Evolutionary conservation across 306 rosid genomes (phyloP).

Genomic region (Herpetospermum pedunculosum): DNA sequence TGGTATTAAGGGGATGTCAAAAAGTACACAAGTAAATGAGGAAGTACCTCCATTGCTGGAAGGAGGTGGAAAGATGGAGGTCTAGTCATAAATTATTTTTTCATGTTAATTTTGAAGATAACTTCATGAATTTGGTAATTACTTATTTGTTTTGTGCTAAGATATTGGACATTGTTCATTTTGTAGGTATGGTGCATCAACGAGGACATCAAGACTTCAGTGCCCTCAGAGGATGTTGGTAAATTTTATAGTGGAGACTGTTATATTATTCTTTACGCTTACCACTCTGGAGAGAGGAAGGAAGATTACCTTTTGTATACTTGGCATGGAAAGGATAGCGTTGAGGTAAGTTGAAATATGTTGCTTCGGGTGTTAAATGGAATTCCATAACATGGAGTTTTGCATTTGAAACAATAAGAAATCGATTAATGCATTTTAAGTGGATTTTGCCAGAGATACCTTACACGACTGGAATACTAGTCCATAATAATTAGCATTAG

Average conservation of each 20-base stretch:
- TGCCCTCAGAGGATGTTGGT: slow-evolving; percentile 59
- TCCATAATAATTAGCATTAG: not conserved
- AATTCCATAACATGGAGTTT: not conserved
- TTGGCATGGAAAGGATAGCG: slow-evolving; percentile 77
- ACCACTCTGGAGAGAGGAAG: slow-evolving; percentile 72
- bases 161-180: not conserved
- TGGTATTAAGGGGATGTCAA: slow-evolving; percentile 82
- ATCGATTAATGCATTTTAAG: not conserved
- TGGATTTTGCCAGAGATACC: too few relatives aligned
- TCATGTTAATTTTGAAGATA: slow-evolving; percentile 7
- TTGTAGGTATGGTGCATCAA: slow-evolving; percentile 81
- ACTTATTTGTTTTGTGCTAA: slow-evolving; percentile 13
- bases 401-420: not conserved
- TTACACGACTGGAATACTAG: not conserved
- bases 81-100: slow-evolving; percentile 11
- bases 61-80: slow-evolving; percentile 99
- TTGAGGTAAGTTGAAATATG: slow-evolving; percentile 49
- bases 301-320: slow-evolving; percentile 76
- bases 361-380: slow-evolving; percentile 5
- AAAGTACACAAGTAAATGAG: slow-evolving; percentile 58
- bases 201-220: slow-evolving; percentile 59
- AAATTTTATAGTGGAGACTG: slow-evolving; percentile 87
- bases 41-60: slow-evolving; percentile 96
- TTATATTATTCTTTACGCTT: slow-evolving; percentile 69
- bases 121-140: not conserved